Evolutionary conservation across 257 asterid genomes (phyloP).

Genomic region (Nicotiana undulata): DNA sequence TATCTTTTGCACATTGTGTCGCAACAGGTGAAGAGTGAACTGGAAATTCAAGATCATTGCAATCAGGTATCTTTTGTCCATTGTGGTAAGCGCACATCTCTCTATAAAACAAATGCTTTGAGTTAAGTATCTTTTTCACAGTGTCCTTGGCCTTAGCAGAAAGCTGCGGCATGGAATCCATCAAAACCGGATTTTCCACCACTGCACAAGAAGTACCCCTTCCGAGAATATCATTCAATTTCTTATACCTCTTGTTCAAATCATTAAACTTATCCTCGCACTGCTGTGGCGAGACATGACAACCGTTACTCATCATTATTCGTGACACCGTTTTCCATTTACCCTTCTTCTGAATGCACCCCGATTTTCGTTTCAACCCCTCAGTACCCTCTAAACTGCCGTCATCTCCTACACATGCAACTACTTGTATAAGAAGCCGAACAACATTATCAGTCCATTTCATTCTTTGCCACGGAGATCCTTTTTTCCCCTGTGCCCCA

Average conservation of each 20-base stretch:
- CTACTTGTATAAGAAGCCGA: conserved; percentile 42
- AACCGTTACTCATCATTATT: conserved; percentile 44
- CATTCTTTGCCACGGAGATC: conserved; percentile 52
- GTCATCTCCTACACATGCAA: conserved; percentile 48
- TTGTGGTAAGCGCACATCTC: conserved; percentile 65
- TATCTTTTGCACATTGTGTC: conserved; percentile 14
- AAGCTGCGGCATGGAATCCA: conserved; percentile 38
- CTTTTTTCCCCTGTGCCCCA: conserved; percentile 28
- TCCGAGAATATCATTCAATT: conserved; percentile 51
- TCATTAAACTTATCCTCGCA: conserved; percentile 59
- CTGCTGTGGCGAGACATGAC: conserved; percentile 55
- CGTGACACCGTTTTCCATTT: conserved; percentile 56
- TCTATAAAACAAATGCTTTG: conserved; percentile 49
- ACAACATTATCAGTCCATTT: conserved; percentile 54
- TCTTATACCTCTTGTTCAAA: conserved; percentile 50
- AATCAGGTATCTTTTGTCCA: conserved; percentile 34
- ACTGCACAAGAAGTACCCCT: conserved; percentile 47
- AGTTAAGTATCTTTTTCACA: conserved; percentile 40
- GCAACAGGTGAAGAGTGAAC: conserved; percentile 15
- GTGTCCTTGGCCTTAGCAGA: conserved; percentile 43
- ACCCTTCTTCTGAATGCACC: conserved; percentile 42
- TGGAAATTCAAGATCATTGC: conserved; percentile 22
- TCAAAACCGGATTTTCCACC: conserved; percentile 41
- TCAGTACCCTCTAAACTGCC: conserved; percentile 27
- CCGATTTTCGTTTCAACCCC: conserved; percentile 27